Evolutionary conservation across 208 protist species (phyloP), one percentile per base, ranked within the genome.

Genomic region (Phytomonas sp.): DNA sequence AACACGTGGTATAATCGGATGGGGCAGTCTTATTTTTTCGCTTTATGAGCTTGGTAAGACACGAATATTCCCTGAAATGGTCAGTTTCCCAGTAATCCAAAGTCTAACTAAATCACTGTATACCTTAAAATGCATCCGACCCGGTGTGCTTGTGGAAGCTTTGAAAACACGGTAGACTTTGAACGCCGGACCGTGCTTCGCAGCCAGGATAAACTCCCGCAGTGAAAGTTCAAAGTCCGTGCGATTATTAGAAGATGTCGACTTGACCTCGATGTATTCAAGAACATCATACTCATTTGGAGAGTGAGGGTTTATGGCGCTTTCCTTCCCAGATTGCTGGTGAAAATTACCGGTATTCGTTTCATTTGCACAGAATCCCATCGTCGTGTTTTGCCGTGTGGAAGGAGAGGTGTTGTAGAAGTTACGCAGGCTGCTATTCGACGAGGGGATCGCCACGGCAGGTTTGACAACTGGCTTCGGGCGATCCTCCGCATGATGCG

Each of bases 211-310:
- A 13, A 96, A 67, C 78, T 96, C 91, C 8, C 84, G 69, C 34
- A 91, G 64, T 13, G 86, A 93, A 62, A 96, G 70, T 71, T 96
- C 88, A 80, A 96, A 96, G 63, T 91, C 87, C 0, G 70, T 68
- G 0, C 88, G 79, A 9, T 71, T 72, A 0, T 67, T 60, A 23
- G 81, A 85, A 46, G 77, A 82, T 2, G 91, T 96, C 28, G 80
- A 88, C 76, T 96, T 96, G 36, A 96, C 91, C 69, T 96, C 91
- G 30, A 92, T 70, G 53, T 84, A 93, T 13, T 60, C 65, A 23
- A 96, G 29, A 9, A 96, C 78, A 51, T 31, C 43, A 31, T 2
- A 1, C n/a, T n/a, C n/a, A n/a, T n/a, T n/a, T n/a, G n/a, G n/a
- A n/a, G n/a, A n/a, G n/a, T n/a, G n/a, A n/a, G n/a, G n/a, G n/a